These are phyloP conservation scores for Podaxis sp. DNA, from an alignment of 768 basidiomycete genomes.

Conservation along the genomic window DNA sequence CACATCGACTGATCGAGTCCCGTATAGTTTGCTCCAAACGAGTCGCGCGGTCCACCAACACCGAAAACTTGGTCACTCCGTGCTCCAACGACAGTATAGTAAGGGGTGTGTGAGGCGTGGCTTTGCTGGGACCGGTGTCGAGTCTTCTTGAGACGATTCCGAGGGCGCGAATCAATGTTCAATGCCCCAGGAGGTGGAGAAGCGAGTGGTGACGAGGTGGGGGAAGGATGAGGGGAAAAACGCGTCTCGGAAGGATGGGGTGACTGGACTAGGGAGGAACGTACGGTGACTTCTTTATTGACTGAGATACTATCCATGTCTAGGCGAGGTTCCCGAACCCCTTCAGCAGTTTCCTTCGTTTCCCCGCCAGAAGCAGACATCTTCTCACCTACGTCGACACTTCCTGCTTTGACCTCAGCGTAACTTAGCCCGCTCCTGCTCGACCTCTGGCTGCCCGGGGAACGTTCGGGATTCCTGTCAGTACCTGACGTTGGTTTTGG, in stretches of 20 bases:
- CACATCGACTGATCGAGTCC: background rate
- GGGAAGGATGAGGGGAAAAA: background rate
- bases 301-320: background rate
- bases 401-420: background rate
- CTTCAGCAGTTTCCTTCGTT: no score
- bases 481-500: background rate
- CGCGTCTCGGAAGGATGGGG: background rate
- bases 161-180: background rate
- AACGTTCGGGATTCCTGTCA: background rate
- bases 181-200: constrained; percentile 1
- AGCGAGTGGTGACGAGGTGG: background rate
- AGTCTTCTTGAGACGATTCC: background rate
- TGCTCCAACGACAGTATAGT: constrained; percentile 11
- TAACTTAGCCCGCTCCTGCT: constrained; percentile 1
- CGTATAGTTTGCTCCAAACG: background rate
- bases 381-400: background rate
- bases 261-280: background rate
- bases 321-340: background rate
- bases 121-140: background rate
- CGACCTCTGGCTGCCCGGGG: background rate
- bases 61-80: background rate
- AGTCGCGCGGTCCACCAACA: constrained; percentile 7
- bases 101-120: background rate
- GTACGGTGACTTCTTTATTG: background rate
- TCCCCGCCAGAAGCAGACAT: background rate